phyloP scores from a whole-genome alignment of 2,329 filamentous ascomycete species.

The Paracamarosporium sp. region DNA sequence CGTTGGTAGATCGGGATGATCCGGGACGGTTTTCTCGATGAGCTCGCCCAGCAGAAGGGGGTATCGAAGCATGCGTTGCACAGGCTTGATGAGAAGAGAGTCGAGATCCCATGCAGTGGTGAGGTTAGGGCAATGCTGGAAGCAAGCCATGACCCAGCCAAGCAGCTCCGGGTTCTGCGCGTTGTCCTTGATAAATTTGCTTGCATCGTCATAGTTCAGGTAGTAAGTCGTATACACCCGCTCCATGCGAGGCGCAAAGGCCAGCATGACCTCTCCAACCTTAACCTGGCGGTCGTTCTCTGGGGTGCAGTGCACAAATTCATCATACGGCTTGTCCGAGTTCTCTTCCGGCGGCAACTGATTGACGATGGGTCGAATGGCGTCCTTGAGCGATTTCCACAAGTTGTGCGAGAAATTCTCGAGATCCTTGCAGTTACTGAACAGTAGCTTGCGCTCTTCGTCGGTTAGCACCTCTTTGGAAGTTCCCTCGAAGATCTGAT shows the following conservation, averaged over 20 bases:
- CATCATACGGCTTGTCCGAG: constrained; percentile 31
- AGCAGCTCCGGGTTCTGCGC: constrained; percentile 63
- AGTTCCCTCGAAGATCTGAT: constrained; percentile 97
- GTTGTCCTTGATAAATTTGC: constrained; percentile 64
- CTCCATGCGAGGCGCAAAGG: constrained; percentile 66
- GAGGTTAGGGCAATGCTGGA: constrained; percentile 88
- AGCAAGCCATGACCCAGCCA: constrained; percentile 92
- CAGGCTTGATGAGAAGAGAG: constrained; percentile 95
- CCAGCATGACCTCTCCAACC: constrained; percentile 65
- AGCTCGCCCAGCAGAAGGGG: constrained; percentile 84
- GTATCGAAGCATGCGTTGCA: constrained; percentile 93
- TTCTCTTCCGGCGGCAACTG: constrained; percentile 9
- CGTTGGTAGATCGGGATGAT: constrained; percentile 80
- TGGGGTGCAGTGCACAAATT: constrained; percentile 37
- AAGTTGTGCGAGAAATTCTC: constrained; percentile 84
- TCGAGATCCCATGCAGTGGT: constrained; percentile 95
- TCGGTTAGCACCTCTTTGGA: constrained; percentile 78
- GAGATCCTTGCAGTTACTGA: constrained; percentile 91
- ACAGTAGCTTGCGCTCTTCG: constrained; percentile 87
- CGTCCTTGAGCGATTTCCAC: constrained; percentile 79
- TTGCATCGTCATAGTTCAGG: constrained; percentile 69
- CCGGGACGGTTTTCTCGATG: constrained; percentile 76
- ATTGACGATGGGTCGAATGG: constrained; percentile 77
- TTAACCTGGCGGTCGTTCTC: constrained; percentile 65
- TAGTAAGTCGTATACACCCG: constrained; percentile 70